Conservation (phyloP, 176 grass and related monocot species). For the Aechmea fasciata region DNA sequence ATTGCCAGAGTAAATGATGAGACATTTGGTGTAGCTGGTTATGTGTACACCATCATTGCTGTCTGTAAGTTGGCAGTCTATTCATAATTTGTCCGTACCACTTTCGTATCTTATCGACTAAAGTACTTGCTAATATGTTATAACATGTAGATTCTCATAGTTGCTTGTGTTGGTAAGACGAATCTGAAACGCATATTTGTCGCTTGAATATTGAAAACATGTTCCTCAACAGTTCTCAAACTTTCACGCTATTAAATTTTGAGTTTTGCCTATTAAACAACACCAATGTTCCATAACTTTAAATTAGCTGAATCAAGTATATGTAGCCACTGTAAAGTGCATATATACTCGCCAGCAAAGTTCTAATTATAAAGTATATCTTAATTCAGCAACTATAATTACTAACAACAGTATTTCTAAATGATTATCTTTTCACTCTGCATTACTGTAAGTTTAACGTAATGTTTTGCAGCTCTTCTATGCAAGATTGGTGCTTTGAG, state of each 20-base stretch:
- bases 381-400: no score
- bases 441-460: not conserved
- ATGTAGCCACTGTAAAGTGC: no score
- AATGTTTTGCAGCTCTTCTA: constrained; percentile 50
- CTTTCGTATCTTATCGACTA: no score
- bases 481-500: constrained; percentile 72
- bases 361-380: no score
- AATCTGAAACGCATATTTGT: no score
- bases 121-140: no score
- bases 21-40: constrained; percentile 73
- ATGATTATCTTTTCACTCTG: not conserved
- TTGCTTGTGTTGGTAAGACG: no score
- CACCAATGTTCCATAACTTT: not conserved
- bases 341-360: no score
- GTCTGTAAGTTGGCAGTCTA: constrained; percentile 57
- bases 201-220: no score
- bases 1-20: constrained; percentile 59
- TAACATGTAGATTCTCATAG: no score
- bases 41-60: constrained; percentile 85
- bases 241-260: not conserved
- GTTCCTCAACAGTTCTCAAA: not conserved
- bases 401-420: not conserved
- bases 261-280: not conserved
- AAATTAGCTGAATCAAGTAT: no score
- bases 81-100: not conserved